A percentile compares a stretch with the other conserved stretches of the same genome.
Conservation (phyloP, 2,329 filamentous ascomycete genomes). For the Diaporthe ilicicola region DNA sequence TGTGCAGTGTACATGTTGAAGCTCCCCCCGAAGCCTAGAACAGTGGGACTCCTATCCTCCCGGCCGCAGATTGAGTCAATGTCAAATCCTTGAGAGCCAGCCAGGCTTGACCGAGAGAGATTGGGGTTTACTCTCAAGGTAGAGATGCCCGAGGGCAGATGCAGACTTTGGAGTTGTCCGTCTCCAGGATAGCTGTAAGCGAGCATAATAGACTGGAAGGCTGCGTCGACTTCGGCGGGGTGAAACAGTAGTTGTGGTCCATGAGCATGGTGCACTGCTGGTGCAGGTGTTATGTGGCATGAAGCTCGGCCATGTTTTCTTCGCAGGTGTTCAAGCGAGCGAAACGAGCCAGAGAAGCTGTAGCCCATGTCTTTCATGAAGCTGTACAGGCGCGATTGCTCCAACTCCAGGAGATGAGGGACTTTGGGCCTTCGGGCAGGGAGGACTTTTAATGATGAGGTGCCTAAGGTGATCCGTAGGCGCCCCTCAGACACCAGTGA, state of each 20-base stretch:
- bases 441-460: neutral
- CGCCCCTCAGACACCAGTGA: conserved; percentile 5
- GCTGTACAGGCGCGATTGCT: conserved; percentile 25
- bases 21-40: too few relatives aligned
- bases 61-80: too few relatives aligned
- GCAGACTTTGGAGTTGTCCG: neutral
- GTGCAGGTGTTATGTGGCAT: too few relatives aligned
- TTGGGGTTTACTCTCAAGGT: conserved; percentile 12
- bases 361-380: conserved; percentile 23
- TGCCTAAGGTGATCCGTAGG: neutral
- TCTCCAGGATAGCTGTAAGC: conserved; percentile 26
- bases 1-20: too few relatives aligned
- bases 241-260: conserved; percentile 14
- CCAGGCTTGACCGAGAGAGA: too few relatives aligned
- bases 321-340: neutral
- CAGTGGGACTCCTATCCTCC: too few relatives aligned
- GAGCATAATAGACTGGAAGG: conserved; percentile 13
- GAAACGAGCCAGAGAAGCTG: conserved; percentile 27
- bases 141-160: conserved; percentile 15
- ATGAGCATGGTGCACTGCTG: too few relatives aligned
- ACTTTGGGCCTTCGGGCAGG: neutral
- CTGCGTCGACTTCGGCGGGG: conserved; percentile 10
- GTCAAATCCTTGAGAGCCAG: too few relatives aligned
- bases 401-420: neutral
- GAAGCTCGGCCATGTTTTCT: conserved; percentile 6